phyloP scores from a whole-genome alignment of 495 filamentous ascomycete genomes.

The Beverwykella pulmonaria region DNA sequence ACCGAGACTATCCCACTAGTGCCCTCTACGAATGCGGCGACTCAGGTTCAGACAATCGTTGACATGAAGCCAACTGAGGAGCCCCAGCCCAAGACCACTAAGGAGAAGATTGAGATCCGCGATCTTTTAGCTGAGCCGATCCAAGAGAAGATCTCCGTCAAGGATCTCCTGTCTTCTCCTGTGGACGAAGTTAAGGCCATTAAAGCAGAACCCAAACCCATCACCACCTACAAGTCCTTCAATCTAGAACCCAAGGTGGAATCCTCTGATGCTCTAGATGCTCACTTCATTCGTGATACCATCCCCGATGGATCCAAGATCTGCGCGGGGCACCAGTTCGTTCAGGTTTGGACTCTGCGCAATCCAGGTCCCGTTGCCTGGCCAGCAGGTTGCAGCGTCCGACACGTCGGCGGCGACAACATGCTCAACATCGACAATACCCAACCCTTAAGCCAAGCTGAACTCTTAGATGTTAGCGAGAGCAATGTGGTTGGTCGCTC shows the following conservation, averaged over 20 bases:
- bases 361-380: slow-evolving; percentile 79
- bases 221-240: neutral
- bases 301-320: slow-evolving; percentile 76
- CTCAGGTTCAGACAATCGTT: slow-evolving; percentile 70
- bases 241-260: slow-evolving; percentile 1
- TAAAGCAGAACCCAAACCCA: slow-evolving; percentile 2
- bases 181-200: neutral
- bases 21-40: slow-evolving; percentile 58
- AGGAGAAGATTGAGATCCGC: slow-evolving; percentile 49
- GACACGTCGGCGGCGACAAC: slow-evolving; percentile 88
- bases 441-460: slow-evolving; percentile 71
- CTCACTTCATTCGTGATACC: slow-evolving; percentile 77
- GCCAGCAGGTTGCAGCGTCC: slow-evolving; percentile 88
- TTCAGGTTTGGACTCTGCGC: slow-evolving; percentile 88
- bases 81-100: slow-evolving; percentile 31
- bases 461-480: slow-evolving; percentile 73
- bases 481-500: slow-evolving; percentile 74
- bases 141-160: slow-evolving; percentile 41
- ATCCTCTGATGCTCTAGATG: slow-evolving; percentile 55
- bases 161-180: slow-evolving; percentile 35
- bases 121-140: slow-evolving; percentile 43
- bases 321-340: slow-evolving; percentile 69
- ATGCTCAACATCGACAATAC: slow-evolving; percentile 86
- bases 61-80: slow-evolving; percentile 66
- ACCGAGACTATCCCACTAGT: slow-evolving; percentile 55